phyloP scores from a whole-genome alignment of 768 basidiomycete genomes.

The Panaeolus papilionaceus region DNA sequence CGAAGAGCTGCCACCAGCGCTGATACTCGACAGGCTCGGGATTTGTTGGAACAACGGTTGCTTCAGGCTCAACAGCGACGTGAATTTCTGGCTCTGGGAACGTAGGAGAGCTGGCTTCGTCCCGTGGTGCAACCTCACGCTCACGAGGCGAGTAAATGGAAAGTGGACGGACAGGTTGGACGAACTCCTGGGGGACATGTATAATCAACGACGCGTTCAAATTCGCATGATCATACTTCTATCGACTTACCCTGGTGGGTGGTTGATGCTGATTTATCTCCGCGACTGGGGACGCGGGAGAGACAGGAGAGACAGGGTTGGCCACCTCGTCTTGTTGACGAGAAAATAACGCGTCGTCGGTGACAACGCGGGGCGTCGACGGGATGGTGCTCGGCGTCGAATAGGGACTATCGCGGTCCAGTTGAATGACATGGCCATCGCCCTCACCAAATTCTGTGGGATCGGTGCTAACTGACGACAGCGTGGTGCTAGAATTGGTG shows the following conservation, averaged over 20 bases:
- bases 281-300: neutral
- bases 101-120: neutral
- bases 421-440: neutral
- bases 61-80: slow-evolving; percentile 17
- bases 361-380: neutral
- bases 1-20: slow-evolving; percentile 25
- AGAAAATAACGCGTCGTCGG: neutral
- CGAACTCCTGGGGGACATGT: slow-evolving; percentile 18
- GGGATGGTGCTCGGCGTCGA: neutral
- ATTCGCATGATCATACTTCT: neutral
- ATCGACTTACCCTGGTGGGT: neutral
- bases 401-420: neutral
- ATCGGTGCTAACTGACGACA: neutral
- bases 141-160: slow-evolving; percentile 17
- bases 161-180: slow-evolving; percentile 22
- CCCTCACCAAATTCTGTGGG: neutral
- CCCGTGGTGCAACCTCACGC: slow-evolving; percentile 15
- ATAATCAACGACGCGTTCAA: neutral
- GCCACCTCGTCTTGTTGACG: neutral
- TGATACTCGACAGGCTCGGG: slow-evolving; percentile 12
- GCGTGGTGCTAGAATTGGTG: neutral
- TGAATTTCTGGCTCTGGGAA: slow-evolving; percentile 10
- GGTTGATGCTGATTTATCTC: slow-evolving; percentile 2
- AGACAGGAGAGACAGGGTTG: neutral
- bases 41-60: neutral